Evolutionary conservation across 1,139 yeast genomes (phyloP).

Genomic region (Lodderomyces parapsilosis): DNA sequence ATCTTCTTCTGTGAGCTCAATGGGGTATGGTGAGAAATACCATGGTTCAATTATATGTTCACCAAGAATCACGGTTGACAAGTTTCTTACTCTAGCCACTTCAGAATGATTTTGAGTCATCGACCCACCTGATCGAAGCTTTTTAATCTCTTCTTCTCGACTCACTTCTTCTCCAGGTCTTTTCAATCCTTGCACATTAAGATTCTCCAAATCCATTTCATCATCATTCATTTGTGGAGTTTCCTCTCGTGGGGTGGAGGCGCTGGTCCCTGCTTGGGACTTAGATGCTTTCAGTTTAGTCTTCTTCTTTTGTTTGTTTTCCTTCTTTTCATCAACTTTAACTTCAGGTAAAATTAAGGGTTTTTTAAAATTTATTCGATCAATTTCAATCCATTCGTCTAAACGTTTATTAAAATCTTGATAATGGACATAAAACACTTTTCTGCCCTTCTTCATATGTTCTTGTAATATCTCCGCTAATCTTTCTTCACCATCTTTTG

Average conservation of each 20-base stretch:
- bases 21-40: conserved; percentile 97
- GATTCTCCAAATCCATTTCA: conserved; percentile 81
- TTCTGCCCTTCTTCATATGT: conserved; percentile 72
- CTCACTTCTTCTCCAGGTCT: conserved; percentile 69
- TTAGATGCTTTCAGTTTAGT: conserved; percentile 16
- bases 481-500: conserved; percentile 76
- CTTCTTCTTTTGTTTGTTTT: conserved; percentile 21
- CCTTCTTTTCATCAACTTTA: conserved; percentile 46
- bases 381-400: conserved; percentile 87
- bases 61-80: conserved; percentile 77
- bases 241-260: conserved; percentile 14
- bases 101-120: conserved; percentile 93
- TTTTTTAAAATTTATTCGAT: conserved; percentile 65
- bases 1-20: conserved; percentile 90
- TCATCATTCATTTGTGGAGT: conserved; percentile 45
- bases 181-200: conserved; percentile 78
- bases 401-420: conserved; percentile 84
- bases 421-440: conserved; percentile 88
- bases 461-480: conserved; percentile 83
- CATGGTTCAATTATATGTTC: conserved; percentile 94
- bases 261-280: conserved; percentile 19
- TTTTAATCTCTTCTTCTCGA: conserved; percentile 89
- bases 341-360: conserved; percentile 72
- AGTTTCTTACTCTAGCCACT: conserved; percentile 86
- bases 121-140: conserved; percentile 88